These are phyloP conservation scores for Plectosphaerella plurivora DNA, from an alignment of 2,329 filamentous ascomycete species.

Conservation along the genomic window DNA sequence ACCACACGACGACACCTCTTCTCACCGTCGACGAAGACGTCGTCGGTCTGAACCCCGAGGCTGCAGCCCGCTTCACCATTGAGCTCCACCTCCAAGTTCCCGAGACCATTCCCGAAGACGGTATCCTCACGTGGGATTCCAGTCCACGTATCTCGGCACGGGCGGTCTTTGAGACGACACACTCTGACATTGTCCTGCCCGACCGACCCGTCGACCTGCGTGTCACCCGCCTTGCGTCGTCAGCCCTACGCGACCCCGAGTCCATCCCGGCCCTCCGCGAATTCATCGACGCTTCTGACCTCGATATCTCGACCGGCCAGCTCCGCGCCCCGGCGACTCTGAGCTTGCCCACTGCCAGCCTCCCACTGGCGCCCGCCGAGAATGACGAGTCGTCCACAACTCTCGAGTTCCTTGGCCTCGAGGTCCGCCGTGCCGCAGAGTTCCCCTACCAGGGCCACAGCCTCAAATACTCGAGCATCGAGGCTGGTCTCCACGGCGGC, in stretches of 20 bases:
- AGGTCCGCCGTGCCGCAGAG: constrained; percentile 43
- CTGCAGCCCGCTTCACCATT: constrained; percentile 2
- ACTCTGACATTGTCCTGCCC: constrained; percentile 43
- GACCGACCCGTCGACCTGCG: constrained; percentile 42
- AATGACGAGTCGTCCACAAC: neutral
- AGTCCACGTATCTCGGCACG: constrained; percentile 24
- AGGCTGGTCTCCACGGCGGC: constrained; percentile 46
- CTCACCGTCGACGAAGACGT: neutral
- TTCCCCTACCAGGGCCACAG: constrained; percentile 37
- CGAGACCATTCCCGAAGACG: constrained; percentile 6
- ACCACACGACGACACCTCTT: neutral
- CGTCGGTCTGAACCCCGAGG: neutral
- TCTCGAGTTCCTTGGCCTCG: constrained; percentile 41
- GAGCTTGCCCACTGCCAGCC: neutral
- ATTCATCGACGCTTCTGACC: constrained; percentile 39
- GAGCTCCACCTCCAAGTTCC: constrained; percentile 12
- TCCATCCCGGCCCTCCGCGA: constrained; percentile 24
- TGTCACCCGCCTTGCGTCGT: constrained; percentile 29
- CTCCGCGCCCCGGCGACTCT: constrained; percentile 33
- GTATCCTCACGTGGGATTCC: constrained; percentile 11
- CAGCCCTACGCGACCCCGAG: constrained; percentile 19
- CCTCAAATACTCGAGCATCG: constrained; percentile 46
- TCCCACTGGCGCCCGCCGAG: neutral
- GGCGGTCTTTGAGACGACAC: constrained; percentile 30
- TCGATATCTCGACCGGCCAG: constrained; percentile 38